Percentiles rank a stretch among this genome's conserved stretches.
These are phyloP conservation scores for Diaporthe eres DNA, from an alignment of 2,329 filamentous ascomycete genomes.

Conservation along the genomic window DNA sequence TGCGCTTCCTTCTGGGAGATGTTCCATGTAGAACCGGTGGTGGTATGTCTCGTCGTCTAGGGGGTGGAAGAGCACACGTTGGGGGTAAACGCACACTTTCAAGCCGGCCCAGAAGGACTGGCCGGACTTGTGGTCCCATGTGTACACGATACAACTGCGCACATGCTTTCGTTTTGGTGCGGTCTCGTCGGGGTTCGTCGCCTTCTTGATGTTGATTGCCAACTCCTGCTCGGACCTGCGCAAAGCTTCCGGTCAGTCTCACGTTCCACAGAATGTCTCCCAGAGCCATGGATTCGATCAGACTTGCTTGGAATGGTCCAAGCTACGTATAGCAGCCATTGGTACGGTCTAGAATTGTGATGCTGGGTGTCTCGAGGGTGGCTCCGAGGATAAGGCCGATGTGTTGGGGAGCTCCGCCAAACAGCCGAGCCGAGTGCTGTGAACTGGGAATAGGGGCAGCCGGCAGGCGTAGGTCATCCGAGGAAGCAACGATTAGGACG, in stretches of 20 bases:
- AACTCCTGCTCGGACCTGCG: conserved; percentile 77
- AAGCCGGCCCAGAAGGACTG: conserved; percentile 97
- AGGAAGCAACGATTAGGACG: background rate
- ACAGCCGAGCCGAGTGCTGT: background rate
- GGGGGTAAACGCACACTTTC: conserved; percentile 78
- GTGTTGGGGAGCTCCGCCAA: background rate
- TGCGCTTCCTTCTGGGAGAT: background rate
- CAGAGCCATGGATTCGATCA: background rate
- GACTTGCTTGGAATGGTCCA: background rate
- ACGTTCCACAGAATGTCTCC: background rate
- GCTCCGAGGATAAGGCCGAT: background rate
- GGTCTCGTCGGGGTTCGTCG: conserved; percentile 77
- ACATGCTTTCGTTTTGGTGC: conserved; percentile 91
- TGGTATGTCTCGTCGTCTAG: background rate
- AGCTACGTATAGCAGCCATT: background rate
- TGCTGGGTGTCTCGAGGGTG: background rate
- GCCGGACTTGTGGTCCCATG: conserved; percentile 98
- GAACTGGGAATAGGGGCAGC: conserved; percentile 14
- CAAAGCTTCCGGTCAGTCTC: background rate
- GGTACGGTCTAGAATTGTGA: background rate
- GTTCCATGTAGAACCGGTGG: background rate
- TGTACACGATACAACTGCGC: conserved; percentile 97
- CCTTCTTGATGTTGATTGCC: conserved; percentile 79
- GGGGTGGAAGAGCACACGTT: conserved; percentile 11
- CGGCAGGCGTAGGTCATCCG: background rate